These are phyloP conservation scores for Colletotrichum incanum DNA, from an alignment of 2,329 filamentous ascomycete genomes.

Conservation along the genomic window DNA sequence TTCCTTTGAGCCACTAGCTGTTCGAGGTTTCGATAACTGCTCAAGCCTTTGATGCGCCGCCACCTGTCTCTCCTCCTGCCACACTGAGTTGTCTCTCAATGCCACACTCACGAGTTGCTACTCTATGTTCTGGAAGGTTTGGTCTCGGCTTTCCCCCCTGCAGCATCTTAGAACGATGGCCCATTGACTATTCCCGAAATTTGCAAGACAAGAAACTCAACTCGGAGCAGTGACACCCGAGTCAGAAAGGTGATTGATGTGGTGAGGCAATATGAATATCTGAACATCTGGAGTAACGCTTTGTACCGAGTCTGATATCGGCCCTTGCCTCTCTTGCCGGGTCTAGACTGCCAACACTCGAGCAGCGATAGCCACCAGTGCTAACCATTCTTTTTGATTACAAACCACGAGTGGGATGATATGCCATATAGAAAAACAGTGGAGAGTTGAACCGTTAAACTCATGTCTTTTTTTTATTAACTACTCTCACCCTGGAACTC, in stretches of 20 bases:
- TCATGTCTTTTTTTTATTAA: neutral
- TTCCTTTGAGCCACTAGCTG: neutral
- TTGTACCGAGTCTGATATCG: too few species aligned
- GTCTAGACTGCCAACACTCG: neutral
- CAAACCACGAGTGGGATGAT: neutral
- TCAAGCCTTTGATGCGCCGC: neutral
- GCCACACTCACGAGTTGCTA: neutral
- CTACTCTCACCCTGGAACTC: neutral
- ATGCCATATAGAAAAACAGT: neutral
- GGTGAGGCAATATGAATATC: neutral
- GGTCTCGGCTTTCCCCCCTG: neutral
- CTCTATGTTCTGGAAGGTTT: neutral
- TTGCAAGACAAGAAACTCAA: neutral
- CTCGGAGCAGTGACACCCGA: too few species aligned
- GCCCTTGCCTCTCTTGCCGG: neutral
- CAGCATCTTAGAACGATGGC: neutral
- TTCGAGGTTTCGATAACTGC: too few species aligned
- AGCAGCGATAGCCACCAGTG: neutral
- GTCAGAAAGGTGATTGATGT: too few species aligned
- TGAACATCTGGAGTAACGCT: neutral
- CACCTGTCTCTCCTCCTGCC: neutral
- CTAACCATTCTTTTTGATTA: neutral
- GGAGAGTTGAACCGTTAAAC: too few species aligned
- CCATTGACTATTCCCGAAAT: neutral
- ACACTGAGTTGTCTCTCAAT: neutral